Base-by-base conservation (phyloP, 2,329 filamentous ascomycete species). In the Penicillium sp. region DNA sequence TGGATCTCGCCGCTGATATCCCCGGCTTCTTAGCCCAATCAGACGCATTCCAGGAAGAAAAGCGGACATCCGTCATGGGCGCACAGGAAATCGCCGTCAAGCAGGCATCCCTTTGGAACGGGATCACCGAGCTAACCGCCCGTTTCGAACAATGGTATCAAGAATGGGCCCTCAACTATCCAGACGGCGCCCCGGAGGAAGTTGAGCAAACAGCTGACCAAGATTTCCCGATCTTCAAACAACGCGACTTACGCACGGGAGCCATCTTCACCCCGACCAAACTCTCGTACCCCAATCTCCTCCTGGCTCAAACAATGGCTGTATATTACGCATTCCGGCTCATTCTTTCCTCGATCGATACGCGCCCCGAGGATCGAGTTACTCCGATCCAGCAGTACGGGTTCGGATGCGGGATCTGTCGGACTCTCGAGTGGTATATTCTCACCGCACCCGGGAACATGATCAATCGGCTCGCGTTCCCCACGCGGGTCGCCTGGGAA, bases 391-490 rank as follows among this genome's bases (percentile, higher is more conserved):
- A 73, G 39, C 68, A 71, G 45, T 73, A 73, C 24, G 60, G 59
- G 4, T 49, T 72, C 7, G 70, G 60, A 2, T 73, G 70, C 33
- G 65, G 64, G 3, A 72, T 73, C 45, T 70, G 66, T 42, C 69
- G 70, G 18, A 64, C 65, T 24, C 51, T 71, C 12, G 67, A 72
- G 45, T 72, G 61, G 54, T 73, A 72, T 47, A 67, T 73, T 8
- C 53, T 66, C 3, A 69, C 59, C 0, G 63, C 69, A 0, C 68
- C 69, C 0, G 69, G 70, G 1, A 72, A 72, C 46, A 72, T 73
- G 70, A 72, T 73, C 41, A 73, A 72, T 43, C 69, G 70, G 2
- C 64, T 73, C 9, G 69, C 69, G 1, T 71, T 73, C 27, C 59
- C 69, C 2, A 68, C 68, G 5, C 66, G 70, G 2, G 69, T 72